Conservation (phyloP, 192 early-diverging fungal genomes). For the Entomortierella parvispora region DNA sequence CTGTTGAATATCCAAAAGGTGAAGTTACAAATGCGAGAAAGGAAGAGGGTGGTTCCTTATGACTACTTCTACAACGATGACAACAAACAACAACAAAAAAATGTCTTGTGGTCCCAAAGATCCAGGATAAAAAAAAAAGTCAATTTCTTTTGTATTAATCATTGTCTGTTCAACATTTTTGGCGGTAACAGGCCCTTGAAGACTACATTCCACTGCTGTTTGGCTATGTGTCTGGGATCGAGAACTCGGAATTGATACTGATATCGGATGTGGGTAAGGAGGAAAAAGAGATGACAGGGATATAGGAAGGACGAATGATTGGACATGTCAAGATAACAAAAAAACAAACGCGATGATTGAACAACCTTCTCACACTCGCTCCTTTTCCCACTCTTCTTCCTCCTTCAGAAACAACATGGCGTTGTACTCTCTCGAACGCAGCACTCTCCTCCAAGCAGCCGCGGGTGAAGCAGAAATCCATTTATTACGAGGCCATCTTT, state of each 20-base stretch:
- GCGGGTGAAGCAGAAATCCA: constrained; percentile 56
- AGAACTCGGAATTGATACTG: constrained; percentile 19
- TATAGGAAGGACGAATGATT: too few species aligned
- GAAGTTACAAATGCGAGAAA: constrained; percentile 39
- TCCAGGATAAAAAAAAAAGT: too few species aligned
- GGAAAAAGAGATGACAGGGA: neutral
- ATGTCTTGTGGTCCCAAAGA: too few species aligned
- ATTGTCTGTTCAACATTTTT: neutral
- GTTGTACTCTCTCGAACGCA: constrained; percentile 61
- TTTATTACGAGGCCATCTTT: constrained; percentile 67
- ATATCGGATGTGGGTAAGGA: constrained; percentile 26
- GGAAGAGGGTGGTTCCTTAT: too few species aligned
- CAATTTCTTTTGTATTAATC: too few species aligned
- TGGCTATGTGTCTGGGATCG: constrained; percentile 28
- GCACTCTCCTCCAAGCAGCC: constrained; percentile 58
- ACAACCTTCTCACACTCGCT: neutral
- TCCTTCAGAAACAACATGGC: constrained; percentile 64
- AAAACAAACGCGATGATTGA: neutral
- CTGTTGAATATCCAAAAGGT: constrained; percentile 58
- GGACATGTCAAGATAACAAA: too few species aligned
- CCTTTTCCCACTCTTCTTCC: neutral
- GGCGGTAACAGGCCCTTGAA: constrained; percentile 24
- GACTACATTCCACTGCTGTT: constrained; percentile 40
- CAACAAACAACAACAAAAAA: too few species aligned
- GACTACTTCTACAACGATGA: too few species aligned